phyloP scores from a whole-genome alignment of 371 early-diverging fungal species.

The Blakeslea trispora region DNA sequence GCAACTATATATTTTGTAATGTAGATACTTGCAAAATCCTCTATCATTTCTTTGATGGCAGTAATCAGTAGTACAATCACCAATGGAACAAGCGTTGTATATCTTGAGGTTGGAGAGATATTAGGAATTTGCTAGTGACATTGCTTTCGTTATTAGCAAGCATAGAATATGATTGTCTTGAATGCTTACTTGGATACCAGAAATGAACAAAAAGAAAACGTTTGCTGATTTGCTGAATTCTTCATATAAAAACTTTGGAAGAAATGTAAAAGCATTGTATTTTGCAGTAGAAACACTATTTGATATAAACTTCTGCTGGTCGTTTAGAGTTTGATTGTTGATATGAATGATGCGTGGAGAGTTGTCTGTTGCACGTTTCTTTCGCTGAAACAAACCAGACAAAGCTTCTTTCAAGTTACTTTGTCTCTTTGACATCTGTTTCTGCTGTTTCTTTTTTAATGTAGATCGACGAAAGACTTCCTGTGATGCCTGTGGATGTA shows the following conservation, averaged over 20 bases:
- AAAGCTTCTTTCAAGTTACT: slow-evolving; percentile 2
- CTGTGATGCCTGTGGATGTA: neutral
- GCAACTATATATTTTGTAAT: neutral
- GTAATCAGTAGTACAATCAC: slow-evolving; percentile 87
- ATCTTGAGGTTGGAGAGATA: slow-evolving; percentile 83
- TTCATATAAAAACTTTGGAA: slow-evolving; percentile 90
- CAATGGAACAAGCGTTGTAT: slow-evolving; percentile 93
- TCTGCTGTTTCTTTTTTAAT: slow-evolving; percentile 1
- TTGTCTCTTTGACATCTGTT: slow-evolving; percentile 5
- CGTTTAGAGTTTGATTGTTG: slow-evolving; percentile 74
- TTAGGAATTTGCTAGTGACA: slow-evolving; percentile 74
- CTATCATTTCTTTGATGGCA: slow-evolving; percentile 95
- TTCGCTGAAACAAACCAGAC: neutral
- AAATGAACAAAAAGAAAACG: slow-evolving; percentile 90
- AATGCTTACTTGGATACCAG: slow-evolving; percentile 76
- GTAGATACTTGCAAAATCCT: slow-evolving; percentile 78
- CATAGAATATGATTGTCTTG: no score
- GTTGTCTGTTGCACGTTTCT: slow-evolving; percentile 9
- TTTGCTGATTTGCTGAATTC: slow-evolving; percentile 96
- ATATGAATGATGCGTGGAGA: slow-evolving; percentile 78
- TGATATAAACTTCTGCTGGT: slow-evolving; percentile 72
- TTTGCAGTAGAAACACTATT: slow-evolving; percentile 88
- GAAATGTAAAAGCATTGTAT: slow-evolving; percentile 85
- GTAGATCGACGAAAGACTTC: slow-evolving; percentile 1
- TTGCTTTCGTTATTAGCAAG: no score